Evolutionary conservation across 2,329 filamentous ascomycete genomes (phyloP).

Genomic region (Cordyceps farinosa): DNA sequence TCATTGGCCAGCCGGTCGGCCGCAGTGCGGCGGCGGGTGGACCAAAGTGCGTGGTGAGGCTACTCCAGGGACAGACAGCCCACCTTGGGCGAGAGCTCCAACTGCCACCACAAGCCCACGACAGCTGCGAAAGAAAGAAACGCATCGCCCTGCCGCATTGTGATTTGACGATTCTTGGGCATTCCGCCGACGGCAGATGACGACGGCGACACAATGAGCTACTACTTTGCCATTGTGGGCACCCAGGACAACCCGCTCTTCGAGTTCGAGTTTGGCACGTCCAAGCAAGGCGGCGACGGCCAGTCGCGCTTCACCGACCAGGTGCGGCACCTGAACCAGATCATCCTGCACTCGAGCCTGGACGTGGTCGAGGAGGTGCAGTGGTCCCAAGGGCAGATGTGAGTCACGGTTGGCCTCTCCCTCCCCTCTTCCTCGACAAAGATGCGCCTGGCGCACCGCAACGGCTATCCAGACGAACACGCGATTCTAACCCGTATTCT

Average conservation of each 20-base stretch:
- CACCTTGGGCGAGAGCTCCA: neutral
- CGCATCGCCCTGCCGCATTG: neutral
- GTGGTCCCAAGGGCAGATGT: slow-evolving; percentile 86
- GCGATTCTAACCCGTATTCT: neutral
- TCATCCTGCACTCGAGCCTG: slow-evolving; percentile 89
- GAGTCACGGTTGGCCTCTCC: slow-evolving; percentile 26
- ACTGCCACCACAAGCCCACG: neutral
- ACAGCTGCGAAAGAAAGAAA: neutral
- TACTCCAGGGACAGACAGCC: neutral
- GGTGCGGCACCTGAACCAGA: slow-evolving; percentile 92
- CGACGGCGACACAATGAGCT: slow-evolving; percentile 65
- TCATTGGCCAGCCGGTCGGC: slow-evolving; percentile 25
- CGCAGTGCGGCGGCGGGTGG: neutral
- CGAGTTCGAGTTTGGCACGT: slow-evolving; percentile 95
- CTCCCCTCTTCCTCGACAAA: slow-evolving; percentile 19
- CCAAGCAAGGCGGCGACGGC: slow-evolving; percentile 92
- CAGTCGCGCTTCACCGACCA: slow-evolving; percentile 83
- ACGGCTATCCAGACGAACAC: neutral
- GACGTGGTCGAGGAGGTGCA: slow-evolving; percentile 96
- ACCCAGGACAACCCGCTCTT: slow-evolving; percentile 95
- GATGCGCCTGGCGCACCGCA: neutral
- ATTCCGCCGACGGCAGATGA: neutral
- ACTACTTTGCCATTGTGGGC: slow-evolving; percentile 97
- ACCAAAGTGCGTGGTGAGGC: neutral
- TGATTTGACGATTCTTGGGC: neutral